Base-by-base conservation (phyloP, 176 grass and related monocot species). In the Ensete ventricosum region DNA sequence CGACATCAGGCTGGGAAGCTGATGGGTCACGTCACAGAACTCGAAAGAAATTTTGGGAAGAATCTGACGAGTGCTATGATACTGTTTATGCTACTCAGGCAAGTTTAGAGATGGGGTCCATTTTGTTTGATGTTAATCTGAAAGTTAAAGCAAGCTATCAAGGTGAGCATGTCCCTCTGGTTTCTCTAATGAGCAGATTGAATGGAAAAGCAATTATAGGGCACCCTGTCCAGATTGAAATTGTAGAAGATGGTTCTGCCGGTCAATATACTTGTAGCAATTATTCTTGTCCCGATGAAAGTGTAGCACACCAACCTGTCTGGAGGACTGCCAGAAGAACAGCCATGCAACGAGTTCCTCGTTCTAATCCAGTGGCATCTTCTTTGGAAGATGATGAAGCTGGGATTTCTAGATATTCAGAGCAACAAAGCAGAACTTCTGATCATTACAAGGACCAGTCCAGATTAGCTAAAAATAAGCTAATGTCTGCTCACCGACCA, bases 131-230 rank as follows among this genome's bases (percentile, higher is more conserved):
- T 82, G 80, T 99, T 67, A 83, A 94, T 71, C 65, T 99, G 74
- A 90, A 87, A 71, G 95, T 99, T 82, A 84, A 89, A 80, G 86
- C 88, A 67, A 94, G 90, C 79, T 99, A 99, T 80, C 90, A 99
- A 76, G 95, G 95, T 67, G 95, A 99, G 80, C 86, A 83, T 79
- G 95, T 99, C 67, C 90, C 95, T 80, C 90, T 99, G 69, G 95
- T 99, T 69, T 99, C 86, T 75, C 76, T 99, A 64, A 99, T 99
- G 95, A 94, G 95, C 80, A 88, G 95, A 71, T 84, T 99, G 78
- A 91, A 99, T 85, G 90, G 90, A 62, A 99, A 99, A 87, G 90
- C 95, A 76, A 89, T 99, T 76, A 80, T 99, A 78, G 95, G 95
- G 52, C 90, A 99, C 48, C 95, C 90, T 76, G 81, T 99, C 76